A percentile compares a stretch with the other conserved stretches of the same genome.
Conservation (phyloP, 2,329 filamentous ascomycete genomes). For the Penicillium fuscoglaucum region DNA sequence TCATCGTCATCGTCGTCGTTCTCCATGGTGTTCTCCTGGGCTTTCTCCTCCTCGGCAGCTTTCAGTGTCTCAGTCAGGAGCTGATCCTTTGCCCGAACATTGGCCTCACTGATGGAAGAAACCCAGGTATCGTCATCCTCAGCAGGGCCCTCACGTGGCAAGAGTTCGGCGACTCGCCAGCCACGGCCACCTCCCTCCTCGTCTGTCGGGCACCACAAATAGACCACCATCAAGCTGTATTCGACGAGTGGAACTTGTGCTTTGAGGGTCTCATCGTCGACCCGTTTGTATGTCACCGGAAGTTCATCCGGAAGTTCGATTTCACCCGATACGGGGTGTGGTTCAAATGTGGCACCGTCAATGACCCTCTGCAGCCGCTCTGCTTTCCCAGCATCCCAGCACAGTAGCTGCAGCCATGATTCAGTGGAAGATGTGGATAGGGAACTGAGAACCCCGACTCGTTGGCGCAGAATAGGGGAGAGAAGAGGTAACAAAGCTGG, state of each 20-base stretch:
- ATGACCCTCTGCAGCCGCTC: conserved; percentile 56
- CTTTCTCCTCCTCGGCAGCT: conserved; percentile 28
- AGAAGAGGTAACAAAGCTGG: conserved; percentile 62
- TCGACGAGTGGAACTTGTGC: conserved; percentile 55
- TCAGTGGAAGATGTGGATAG: conserved; percentile 45
- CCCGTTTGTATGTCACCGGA: conserved; percentile 55
- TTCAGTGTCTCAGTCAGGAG: conserved; percentile 40
- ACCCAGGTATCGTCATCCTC: conserved; percentile 56
- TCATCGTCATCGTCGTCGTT: conserved; percentile 63
- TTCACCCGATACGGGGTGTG: conserved; percentile 65
- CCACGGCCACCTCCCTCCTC: conserved; percentile 53
- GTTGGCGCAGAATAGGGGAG: conserved; percentile 63
- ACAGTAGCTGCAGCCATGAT: conserved; percentile 61
- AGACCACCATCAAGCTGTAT: conserved; percentile 56
- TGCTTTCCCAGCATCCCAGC: conserved; percentile 57
- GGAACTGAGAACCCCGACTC: conserved; percentile 57
- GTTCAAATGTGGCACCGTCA: conserved; percentile 58
- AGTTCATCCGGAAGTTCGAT: conserved; percentile 62
- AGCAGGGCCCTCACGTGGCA: conserved; percentile 51
- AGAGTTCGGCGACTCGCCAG: conserved; percentile 62
- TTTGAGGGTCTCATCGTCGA: conserved; percentile 64
- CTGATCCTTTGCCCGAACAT: conserved; percentile 45
- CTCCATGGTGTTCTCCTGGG: conserved; percentile 26
- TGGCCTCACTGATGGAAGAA: conserved; percentile 55
- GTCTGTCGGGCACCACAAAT: conserved; percentile 62